Conservation (phyloP, 2,329 filamentous ascomycete species). For the Pseudocercospora musae region DNA sequence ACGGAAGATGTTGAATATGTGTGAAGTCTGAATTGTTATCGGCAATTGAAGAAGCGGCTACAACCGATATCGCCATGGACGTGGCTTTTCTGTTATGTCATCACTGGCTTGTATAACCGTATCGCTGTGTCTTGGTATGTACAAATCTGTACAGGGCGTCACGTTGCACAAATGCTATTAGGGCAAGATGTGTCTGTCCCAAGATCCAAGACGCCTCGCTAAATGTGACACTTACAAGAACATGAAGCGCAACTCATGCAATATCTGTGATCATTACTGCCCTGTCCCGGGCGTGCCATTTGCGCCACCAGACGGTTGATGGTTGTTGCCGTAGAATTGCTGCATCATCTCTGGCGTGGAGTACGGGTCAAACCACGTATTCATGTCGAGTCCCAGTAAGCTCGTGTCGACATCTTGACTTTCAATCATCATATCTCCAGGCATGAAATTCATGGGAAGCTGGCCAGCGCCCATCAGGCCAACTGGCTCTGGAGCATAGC, state of each 20-base stretch:
- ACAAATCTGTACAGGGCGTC: slow-evolving; percentile 8
- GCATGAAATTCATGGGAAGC: slow-evolving; percentile 31
- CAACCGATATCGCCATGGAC: background rate
- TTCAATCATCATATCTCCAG: slow-evolving; percentile 64
- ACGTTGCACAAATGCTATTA: slow-evolving; percentile 1
- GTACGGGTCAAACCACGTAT: slow-evolving; percentile 73
- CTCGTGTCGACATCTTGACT: slow-evolving; percentile 75
- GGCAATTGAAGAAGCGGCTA: background rate
- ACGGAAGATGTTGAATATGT: background rate
- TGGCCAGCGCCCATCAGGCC: slow-evolving; percentile 4
- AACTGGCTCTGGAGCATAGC: background rate
- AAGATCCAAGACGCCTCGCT: slow-evolving; percentile 9
- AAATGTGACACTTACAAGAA: background rate
- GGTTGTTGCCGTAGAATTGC: slow-evolving; percentile 21
- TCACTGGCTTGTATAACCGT: background rate
- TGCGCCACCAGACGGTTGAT: slow-evolving; percentile 8
- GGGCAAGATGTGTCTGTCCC: background rate
- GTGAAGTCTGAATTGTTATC: background rate
- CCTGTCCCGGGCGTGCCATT: slow-evolving; percentile 7
- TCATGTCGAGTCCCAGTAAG: slow-evolving; percentile 64
- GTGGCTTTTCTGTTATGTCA: slow-evolving; percentile 3
- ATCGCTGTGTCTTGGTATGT: slow-evolving; percentile 1
- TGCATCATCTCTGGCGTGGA: slow-evolving; percentile 41
- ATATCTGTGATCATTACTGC: background rate
- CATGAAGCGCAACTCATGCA: background rate